Conservation (phyloP, 495 filamentous ascomycete genomes). For the Aspergillus hancockii region DNA sequence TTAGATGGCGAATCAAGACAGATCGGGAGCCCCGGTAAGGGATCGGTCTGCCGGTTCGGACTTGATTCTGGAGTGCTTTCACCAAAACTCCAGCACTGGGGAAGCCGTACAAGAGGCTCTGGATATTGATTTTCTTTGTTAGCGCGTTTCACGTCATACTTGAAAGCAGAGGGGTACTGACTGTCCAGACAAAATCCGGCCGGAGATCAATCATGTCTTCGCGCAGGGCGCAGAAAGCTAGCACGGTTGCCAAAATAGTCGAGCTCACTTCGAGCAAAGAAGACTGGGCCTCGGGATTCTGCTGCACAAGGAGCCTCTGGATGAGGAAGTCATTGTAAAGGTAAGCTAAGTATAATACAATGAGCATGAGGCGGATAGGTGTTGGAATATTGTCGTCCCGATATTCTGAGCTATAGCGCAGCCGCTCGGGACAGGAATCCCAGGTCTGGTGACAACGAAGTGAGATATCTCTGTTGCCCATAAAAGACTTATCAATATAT, state of each 20-base stretch:
- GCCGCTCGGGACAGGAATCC: conserved; percentile 36
- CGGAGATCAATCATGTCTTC: conserved; percentile 37
- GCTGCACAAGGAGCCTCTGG: conserved; percentile 44
- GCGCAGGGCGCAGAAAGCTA: conserved; percentile 39
- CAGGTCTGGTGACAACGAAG: conserved; percentile 34
- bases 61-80: conserved; percentile 44
- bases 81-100: conserved; percentile 46
- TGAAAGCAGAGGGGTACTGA: conserved; percentile 15
- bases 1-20: conserved; percentile 59
- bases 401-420: conserved; percentile 32
- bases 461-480: conserved; percentile 31
- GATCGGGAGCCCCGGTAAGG: conserved; percentile 48
- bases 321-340: conserved; percentile 48
- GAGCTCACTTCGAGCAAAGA: conserved; percentile 40
- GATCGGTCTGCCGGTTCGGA: conserved; percentile 40
- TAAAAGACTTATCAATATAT: conserved; percentile 9
- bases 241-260: conserved; percentile 38
- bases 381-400: conserved; percentile 24
- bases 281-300: conserved; percentile 31
- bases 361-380: conserved; percentile 33
- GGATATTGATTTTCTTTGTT: conserved; percentile 27
- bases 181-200: conserved; percentile 26
- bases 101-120: conserved; percentile 46
- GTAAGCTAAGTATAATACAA: conserved; percentile 37
- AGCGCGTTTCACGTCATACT: not conserved